A percentile compares a stretch with the other conserved stretches of the same genome.
phyloP scores from a whole-genome alignment of 495 filamentous ascomycete genomes.

The Neurospora sp. region DNA sequence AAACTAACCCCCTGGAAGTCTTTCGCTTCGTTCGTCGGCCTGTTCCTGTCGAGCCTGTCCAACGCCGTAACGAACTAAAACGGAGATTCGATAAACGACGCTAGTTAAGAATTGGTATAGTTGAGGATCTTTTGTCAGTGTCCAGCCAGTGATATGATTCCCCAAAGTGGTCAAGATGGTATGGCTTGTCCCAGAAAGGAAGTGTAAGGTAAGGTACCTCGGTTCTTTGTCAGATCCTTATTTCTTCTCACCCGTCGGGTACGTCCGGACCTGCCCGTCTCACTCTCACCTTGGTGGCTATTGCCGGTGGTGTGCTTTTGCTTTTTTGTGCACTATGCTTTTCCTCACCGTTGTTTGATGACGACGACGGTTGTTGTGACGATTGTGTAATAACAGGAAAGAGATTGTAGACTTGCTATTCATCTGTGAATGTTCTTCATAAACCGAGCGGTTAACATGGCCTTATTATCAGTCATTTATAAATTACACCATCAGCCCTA shows the following conservation, averaged over 20 bases:
- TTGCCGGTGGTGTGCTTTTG: not conserved
- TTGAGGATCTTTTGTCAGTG: not conserved
- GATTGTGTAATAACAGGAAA: not conserved
- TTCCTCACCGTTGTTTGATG: not conserved
- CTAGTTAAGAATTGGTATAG: not conserved
- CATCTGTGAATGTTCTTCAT: not conserved
- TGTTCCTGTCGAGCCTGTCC: not conserved
- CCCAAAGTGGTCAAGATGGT: not conserved
- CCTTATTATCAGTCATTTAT: not conserved
- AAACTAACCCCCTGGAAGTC: not conserved
- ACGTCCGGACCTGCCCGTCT: not conserved
- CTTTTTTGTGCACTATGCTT: not conserved
- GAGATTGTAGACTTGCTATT: not conserved
- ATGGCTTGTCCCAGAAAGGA: not conserved
- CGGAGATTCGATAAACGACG: not conserved
- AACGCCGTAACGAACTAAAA: not conserved
- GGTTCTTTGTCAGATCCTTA: slow-evolving; percentile 15
- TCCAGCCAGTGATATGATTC: not conserved
- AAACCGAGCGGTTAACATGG: not conserved
- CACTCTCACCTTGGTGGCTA: not conserved
- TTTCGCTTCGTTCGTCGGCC: not conserved
- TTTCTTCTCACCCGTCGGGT: not conserved
- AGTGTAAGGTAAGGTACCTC: not conserved
- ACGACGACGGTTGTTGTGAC: not conserved
- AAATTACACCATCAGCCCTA: not conserved